Conservation (phyloP, 495 filamentous ascomycete genomes). For the Penicillium ochrochloron region DNA sequence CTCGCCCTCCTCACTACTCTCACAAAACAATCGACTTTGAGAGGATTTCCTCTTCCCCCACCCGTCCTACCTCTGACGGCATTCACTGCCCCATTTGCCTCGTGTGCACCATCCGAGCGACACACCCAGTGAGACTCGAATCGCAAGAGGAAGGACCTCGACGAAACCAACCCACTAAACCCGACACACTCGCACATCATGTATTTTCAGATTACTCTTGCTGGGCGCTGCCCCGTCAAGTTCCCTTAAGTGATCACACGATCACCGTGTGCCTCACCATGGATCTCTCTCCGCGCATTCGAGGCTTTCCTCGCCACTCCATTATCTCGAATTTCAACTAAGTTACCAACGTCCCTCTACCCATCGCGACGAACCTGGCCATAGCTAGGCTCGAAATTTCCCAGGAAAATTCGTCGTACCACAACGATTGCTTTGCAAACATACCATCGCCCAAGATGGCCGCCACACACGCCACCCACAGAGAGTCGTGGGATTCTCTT, state of each 20-base stretch:
- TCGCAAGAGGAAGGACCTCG: constrained; percentile 11
- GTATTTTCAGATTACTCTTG: constrained; percentile 29
- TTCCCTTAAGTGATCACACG: constrained; percentile 38
- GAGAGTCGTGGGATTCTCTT: constrained; percentile 49
- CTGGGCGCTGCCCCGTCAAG: constrained; percentile 34
- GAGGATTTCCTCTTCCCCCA: not conserved
- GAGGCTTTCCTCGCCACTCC: constrained; percentile 45
- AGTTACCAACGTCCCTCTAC: constrained; percentile 12
- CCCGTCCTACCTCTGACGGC: not conserved
- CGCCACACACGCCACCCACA: constrained; percentile 27
- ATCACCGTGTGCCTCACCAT: constrained; percentile 39
- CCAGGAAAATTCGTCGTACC: constrained; percentile 11
- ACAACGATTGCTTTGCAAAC: not conserved
- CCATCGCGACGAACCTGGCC: constrained; percentile 11
- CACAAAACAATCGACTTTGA: not conserved
- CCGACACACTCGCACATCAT: constrained; percentile 28
- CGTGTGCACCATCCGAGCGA: not conserved
- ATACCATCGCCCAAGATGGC: constrained; percentile 32
- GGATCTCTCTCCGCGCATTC: constrained; percentile 37
- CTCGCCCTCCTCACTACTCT: constrained; percentile 4
- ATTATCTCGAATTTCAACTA: constrained; percentile 15
- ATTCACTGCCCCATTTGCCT: not conserved
- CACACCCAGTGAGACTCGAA: not conserved
- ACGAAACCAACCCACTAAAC: not conserved
- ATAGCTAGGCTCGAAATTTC: constrained; percentile 1